Evolutionary conservation across 2,329 filamentous ascomycete species (phyloP), one percentile per base, ranked within the genome.

Genomic region (Rugonectria rugulosa): DNA sequence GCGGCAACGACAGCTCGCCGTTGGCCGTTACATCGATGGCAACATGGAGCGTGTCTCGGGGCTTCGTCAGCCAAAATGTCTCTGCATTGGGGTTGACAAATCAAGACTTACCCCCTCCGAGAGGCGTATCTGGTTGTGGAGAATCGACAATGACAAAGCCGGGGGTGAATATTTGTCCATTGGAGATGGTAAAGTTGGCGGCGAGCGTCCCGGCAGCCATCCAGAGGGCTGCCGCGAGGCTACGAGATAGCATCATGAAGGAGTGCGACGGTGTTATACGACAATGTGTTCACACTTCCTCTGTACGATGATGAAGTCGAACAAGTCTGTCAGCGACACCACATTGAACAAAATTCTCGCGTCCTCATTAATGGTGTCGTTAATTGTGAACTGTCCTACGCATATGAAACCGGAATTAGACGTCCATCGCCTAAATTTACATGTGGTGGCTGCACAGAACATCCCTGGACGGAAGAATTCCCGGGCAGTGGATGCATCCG

Each of bases 161-260:
- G 1, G 88, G 87, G 0, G 88, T 91, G 65, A 82, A 89, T 49
- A 91, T 82, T 64, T 90, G 86, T 14, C 88, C 88, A 62, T 84
- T 84, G 19, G 84, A 73, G 46, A 85, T 81, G 17, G 81, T 84
- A 64, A 88, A 88, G 57, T 79, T 75, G 6, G 75, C 24, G n/a
- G 38, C 75, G 8, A 63, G 56, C 14, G 65, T 56, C 14, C 56
- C 62, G 32, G 50, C 42, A 10, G 63, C 59, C 20, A 71, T 53
- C 12, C 74, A 61, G n/a, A 65, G 44, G n/a, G 38, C 46, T 31
- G 56, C 21, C 26, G 42, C 21, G 8, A 68, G 42, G 6, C 36
- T 27, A 24, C 41, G 32, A 34, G 50, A 46, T 23, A 43, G 40
- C 43, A 62, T 38, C 56, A 65, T 64, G 42, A 14, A 27, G 47